Evolutionary conservation across 2,329 filamentous ascomycete genomes (phyloP).

Genomic region (Sarocladiaceae sp.): DNA sequence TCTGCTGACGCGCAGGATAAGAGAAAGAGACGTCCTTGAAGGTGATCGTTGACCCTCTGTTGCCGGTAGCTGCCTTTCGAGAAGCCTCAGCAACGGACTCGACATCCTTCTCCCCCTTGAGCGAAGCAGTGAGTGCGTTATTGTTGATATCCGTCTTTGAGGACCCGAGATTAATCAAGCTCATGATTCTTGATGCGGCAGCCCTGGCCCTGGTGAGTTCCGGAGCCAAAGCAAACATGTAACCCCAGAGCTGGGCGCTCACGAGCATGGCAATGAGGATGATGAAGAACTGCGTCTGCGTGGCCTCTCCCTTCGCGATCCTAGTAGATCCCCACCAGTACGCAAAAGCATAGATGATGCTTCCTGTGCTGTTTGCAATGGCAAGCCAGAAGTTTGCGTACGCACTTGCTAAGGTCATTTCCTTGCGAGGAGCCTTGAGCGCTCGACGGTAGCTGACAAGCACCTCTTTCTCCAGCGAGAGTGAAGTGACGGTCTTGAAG

Average conservation of each 20-base stretch:
- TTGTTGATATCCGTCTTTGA: conserved; percentile 22
- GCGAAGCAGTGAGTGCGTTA: conserved; percentile 18
- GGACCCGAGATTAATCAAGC: conserved; percentile 21
- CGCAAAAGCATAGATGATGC: conserved; percentile 22
- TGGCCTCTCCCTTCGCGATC: conserved; percentile 12
- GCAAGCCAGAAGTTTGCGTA: conserved; percentile 19
- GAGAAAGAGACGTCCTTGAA: conserved; percentile 44
- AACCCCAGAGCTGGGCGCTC: conserved; percentile 8
- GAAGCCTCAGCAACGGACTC: conserved; percentile 28
- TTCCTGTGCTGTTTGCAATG: conserved; percentile 19
- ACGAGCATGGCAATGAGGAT: conserved; percentile 27
- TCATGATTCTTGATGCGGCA: conserved; percentile 32
- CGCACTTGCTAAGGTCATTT: conserved; percentile 11
- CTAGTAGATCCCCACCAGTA: conserved; percentile 18
- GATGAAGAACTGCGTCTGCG: conserved; percentile 15
- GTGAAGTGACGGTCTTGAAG: conserved; percentile 33
- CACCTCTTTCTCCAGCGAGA: conserved; percentile 33
- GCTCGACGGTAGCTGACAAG: conserved; percentile 24
- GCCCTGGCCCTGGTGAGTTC: conserved; percentile 31
- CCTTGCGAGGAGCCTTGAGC: conserved; percentile 21
- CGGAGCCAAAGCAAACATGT: conserved; percentile 10
- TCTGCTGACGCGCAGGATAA: conserved; percentile 36
- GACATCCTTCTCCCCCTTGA: conserved; percentile 25
- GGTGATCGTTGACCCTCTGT: conserved; percentile 34
- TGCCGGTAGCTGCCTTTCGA: conserved; percentile 14